phyloP scores from a whole-genome alignment of 169 alveolate species.

The Toxoplasma gondii region DNA sequence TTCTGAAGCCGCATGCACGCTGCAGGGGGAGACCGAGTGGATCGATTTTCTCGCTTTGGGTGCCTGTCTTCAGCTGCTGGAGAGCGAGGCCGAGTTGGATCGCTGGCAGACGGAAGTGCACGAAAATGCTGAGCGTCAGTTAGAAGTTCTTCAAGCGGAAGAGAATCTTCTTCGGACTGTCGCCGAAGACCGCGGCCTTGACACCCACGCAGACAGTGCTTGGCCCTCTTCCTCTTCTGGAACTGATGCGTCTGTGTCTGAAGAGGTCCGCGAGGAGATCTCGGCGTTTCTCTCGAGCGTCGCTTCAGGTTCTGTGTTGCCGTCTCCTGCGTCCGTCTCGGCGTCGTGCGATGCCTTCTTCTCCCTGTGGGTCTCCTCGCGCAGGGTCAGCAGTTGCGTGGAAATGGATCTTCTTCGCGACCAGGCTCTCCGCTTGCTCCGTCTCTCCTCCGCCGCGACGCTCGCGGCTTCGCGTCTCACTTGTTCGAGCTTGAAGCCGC shows the following conservation, averaged over 20 bases:
- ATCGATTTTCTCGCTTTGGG: not conserved
- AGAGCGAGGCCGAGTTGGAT: conserved; percentile 2
- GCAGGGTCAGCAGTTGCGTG: conserved; percentile 7
- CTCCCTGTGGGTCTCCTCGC: not conserved
- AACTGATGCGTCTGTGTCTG: not conserved
- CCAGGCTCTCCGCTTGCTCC: conserved; percentile 53
- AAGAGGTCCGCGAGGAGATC: not conserved
- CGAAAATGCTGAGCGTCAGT: not conserved
- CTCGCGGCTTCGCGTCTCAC: conserved; percentile 43
- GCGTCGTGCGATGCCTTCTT: conserved; percentile 50
- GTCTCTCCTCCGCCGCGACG: conserved; percentile 31
- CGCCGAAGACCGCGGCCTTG: not conserved
- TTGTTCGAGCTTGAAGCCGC: conserved; percentile 35
- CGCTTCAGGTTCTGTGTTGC: not conserved
- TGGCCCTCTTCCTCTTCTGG: not conserved
- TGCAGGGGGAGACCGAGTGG: not conserved
- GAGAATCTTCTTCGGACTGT: not conserved
- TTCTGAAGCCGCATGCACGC: too few relatives aligned
- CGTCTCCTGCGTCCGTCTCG: not conserved
- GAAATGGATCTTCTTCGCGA: conserved; percentile 56
- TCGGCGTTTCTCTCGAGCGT: not conserved
- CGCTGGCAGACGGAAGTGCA: conserved; percentile 36
- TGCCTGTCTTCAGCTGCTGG: not conserved
- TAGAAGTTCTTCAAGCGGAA: not conserved
- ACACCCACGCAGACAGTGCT: not conserved